These are phyloP conservation scores for Pestalotiopsis sp. DNA, from an alignment of 2,329 filamentous ascomycete genomes.

Conservation along the genomic window DNA sequence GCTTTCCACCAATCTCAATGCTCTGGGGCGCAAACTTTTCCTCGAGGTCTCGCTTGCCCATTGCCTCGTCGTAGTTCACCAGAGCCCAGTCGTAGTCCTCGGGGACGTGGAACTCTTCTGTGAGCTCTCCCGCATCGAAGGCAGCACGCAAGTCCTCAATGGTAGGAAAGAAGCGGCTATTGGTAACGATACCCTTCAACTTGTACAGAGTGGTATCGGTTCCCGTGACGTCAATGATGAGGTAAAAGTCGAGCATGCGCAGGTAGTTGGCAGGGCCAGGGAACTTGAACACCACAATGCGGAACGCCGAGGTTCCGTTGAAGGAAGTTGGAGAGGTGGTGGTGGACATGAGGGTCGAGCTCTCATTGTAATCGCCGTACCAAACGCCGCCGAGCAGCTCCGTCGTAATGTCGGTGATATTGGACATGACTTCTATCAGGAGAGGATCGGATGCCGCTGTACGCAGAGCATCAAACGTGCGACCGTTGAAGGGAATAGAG, in stretches of 20 bases:
- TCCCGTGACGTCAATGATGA: constrained; percentile 43
- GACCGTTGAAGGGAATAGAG: constrained; percentile 35
- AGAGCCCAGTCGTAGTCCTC: constrained; percentile 35
- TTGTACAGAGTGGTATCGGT: constrained; percentile 43
- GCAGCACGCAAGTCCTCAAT: constrained; percentile 35
- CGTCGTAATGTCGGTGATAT: constrained; percentile 46
- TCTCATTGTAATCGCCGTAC: constrained; percentile 30
- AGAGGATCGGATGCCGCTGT: constrained; percentile 34
- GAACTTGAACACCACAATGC: constrained; percentile 43
- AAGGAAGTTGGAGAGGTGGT: constrained; percentile 37
- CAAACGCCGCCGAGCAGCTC: constrained; percentile 38
- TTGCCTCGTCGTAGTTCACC: constrained; percentile 32
- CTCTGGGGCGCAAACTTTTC: constrained; percentile 36
- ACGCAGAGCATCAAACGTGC: constrained; percentile 33
- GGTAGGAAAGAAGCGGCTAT: constrained; percentile 37
- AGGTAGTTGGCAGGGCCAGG: constrained; percentile 40
- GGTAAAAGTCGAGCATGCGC: constrained; percentile 46
- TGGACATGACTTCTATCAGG: constrained; percentile 39
- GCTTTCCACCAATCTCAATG: constrained; percentile 39
- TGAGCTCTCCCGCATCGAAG: constrained; percentile 38
- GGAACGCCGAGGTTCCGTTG: constrained; percentile 40
- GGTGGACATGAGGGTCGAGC: constrained; percentile 33
- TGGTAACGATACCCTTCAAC: constrained; percentile 44
- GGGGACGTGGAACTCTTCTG: constrained; percentile 34
- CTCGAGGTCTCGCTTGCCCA: constrained; percentile 35